These are phyloP conservation scores for Clarireedia monteithiana DNA, from an alignment of 2,329 filamentous ascomycete species.

Conservation along the genomic window DNA sequence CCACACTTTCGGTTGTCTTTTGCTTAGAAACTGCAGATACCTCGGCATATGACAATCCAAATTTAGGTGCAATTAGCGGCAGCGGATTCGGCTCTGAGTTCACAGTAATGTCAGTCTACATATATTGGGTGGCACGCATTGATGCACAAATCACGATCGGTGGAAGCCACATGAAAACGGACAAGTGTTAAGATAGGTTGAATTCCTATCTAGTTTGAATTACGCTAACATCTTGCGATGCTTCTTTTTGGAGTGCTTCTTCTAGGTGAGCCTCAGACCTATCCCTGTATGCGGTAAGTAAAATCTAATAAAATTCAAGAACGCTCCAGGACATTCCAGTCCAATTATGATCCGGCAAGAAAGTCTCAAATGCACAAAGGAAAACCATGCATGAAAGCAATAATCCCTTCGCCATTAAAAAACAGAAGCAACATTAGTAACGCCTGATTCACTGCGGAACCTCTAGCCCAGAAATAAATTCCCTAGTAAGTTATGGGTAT, in stretches of 20 bases:
- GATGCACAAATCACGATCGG: too few relatives aligned
- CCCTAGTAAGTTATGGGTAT: constrained; percentile 15
- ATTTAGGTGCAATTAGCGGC: too few relatives aligned
- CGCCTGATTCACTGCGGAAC: background rate
- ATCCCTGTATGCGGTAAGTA: constrained; percentile 5
- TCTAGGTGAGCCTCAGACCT: constrained; percentile 6
- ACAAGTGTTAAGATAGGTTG: background rate
- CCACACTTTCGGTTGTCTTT: constrained; percentile 4
- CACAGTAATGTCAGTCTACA: too few relatives aligned
- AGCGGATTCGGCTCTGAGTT: too few relatives aligned
- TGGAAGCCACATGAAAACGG: background rate
- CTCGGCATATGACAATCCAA: background rate
- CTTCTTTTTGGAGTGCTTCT: background rate
- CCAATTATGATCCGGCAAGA: constrained; percentile 14
- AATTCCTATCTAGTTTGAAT: constrained; percentile 1
- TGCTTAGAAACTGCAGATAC: background rate
- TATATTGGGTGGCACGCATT: too few relatives aligned
- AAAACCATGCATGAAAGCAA: constrained; percentile 12
- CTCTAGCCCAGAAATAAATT: constrained; percentile 3
- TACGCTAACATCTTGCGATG: background rate
- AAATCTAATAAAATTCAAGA: constrained; percentile 5
- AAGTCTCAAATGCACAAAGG: constrained; percentile 13
- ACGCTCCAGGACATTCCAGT: constrained; percentile 2
- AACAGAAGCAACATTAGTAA: constrained; percentile 7
- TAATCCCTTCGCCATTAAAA: constrained; percentile 10